Conservation (phyloP, 2,329 filamentous ascomycete species). For the Aspergillus hortae region DNA sequence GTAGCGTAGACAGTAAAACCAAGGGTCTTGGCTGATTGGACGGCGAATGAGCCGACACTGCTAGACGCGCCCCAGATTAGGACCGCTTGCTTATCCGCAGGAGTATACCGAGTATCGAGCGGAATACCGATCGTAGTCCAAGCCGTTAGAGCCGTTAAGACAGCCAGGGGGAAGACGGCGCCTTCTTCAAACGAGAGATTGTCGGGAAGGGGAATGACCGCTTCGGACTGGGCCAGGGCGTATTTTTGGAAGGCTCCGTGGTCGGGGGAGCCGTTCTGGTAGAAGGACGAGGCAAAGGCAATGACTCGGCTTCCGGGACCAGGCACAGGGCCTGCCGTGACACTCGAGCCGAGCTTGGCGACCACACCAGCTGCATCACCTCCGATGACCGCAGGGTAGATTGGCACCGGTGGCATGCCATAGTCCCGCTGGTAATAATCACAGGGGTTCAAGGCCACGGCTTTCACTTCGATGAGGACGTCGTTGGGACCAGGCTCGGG, state of each 20-base stretch:
- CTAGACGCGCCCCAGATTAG: conserved; percentile 15
- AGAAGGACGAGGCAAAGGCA: conserved; percentile 28
- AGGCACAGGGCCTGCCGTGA: conserved; percentile 12
- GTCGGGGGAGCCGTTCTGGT: conserved; percentile 20
- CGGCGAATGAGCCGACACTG: conserved; percentile 12
- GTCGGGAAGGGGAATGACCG: conserved; percentile 26
- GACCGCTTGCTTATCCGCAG: conserved; percentile 15
- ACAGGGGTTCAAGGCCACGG: conserved; percentile 43
- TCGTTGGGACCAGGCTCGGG: conserved; percentile 33
- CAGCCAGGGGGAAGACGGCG: conserved; percentile 24
- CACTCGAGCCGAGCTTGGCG: conserved; percentile 25
- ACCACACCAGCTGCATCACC: conserved; percentile 31
- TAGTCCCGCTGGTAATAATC: conserved; percentile 27
- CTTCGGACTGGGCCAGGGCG: conserved; percentile 29
- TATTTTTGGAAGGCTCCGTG: conserved; percentile 28
- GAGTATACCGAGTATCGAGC: conserved; percentile 16
- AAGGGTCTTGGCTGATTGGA: conserved; percentile 36
- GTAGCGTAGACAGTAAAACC: conserved; percentile 41
- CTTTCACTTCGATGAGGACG: conserved; percentile 39
- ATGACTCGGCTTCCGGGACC: conserved; percentile 27
- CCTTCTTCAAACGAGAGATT: conserved; percentile 23
- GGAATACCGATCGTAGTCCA: conserved; percentile 25
- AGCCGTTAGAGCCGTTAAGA: conserved; percentile 12
- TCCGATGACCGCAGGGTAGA: conserved; percentile 25
- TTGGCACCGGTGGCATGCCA: conserved; percentile 16